Evolutionary conservation across 2,329 filamentous ascomycete species (phyloP).

Genomic region (Colletotrichum sp.): DNA sequence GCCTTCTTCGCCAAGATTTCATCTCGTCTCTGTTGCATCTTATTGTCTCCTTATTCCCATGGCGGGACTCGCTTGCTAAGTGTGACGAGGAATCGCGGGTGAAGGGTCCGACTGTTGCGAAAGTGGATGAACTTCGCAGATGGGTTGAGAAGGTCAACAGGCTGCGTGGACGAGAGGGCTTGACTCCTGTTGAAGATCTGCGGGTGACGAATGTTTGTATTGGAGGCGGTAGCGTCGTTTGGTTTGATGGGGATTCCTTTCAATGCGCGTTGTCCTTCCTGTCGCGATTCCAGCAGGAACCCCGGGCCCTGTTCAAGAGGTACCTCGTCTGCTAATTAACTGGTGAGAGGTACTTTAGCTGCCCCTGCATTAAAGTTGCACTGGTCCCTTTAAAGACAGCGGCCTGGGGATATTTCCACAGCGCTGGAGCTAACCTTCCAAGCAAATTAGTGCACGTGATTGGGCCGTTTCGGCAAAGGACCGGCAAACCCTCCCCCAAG

Average conservation of each 20-base stretch:
- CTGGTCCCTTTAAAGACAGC: neutral
- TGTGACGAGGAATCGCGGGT: slow-evolving; percentile 3
- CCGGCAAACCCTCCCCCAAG: slow-evolving; percentile 11
- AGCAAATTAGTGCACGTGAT: slow-evolving; percentile 16
- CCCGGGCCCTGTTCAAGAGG: neutral
- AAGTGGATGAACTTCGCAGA: neutral
- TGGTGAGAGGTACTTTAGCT: neutral
- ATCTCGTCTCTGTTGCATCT: slow-evolving; percentile 84
- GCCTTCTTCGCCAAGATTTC: slow-evolving; percentile 97
- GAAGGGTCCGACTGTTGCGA: neutral
- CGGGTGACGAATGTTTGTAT: neutral
- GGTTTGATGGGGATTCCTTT: slow-evolving; percentile 12
- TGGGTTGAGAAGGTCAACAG: neutral
- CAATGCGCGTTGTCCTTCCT: slow-evolving; percentile 4
- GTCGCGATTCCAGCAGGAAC: slow-evolving; percentile 12
- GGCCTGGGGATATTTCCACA: neutral
- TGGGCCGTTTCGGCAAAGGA: slow-evolving; percentile 12
- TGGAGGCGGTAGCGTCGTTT: neutral
- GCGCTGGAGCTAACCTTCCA: neutral
- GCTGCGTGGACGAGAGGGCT: neutral
- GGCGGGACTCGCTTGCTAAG: slow-evolving; percentile 37
- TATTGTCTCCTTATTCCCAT: slow-evolving; percentile 52
- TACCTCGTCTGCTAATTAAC: neutral
- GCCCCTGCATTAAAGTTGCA: slow-evolving; percentile 4
- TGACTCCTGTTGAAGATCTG: neutral